Conservation (phyloP, 1,284 basidiomycete genomes). For the Ustilago bromivora region DNA sequence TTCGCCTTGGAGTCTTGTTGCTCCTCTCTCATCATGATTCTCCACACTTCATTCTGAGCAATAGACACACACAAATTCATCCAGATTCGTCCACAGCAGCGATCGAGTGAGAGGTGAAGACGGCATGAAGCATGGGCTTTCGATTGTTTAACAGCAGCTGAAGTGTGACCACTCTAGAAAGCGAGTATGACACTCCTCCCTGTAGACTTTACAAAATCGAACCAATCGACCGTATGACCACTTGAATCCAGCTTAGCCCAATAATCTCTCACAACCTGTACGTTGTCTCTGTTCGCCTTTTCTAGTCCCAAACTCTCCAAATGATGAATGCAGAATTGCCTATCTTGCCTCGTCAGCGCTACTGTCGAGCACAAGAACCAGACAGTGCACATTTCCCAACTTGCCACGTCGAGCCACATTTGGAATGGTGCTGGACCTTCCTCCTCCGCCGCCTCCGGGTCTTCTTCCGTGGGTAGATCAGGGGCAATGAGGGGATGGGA, state of each 20-base stretch:
- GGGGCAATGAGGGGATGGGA: neutral
- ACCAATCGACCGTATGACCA: constrained; percentile 52
- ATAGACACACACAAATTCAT: too few relatives aligned
- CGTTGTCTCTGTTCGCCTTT: constrained; percentile 48
- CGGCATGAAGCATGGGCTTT: too few relatives aligned
- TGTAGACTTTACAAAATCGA: constrained; percentile 38
- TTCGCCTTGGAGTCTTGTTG: constrained; percentile 19
- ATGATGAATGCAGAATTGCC: constrained; percentile 47
- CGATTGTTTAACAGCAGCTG: too few relatives aligned
- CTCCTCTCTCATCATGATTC: neutral
- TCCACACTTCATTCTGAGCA: too few relatives aligned
- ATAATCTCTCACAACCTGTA: constrained; percentile 45
- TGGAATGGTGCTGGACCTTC: constrained; percentile 27
- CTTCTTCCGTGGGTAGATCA: neutral
- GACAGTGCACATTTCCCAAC: constrained; percentile 59
- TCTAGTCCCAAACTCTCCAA: constrained; percentile 51
- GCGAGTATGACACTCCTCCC: constrained; percentile 43
- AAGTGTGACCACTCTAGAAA: constrained; percentile 14
- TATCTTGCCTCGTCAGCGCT: constrained; percentile 36
- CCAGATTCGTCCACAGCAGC: too few relatives aligned
- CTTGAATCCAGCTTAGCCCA: constrained; percentile 50
- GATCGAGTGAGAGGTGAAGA: neutral
- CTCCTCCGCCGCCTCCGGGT: neutral
- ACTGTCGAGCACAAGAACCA: constrained; percentile 56
- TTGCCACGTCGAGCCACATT: constrained; percentile 50